phyloP scores from a whole-genome alignment of 1,284 basidiomycete genomes.

The Gomphus bonarii region DNA sequence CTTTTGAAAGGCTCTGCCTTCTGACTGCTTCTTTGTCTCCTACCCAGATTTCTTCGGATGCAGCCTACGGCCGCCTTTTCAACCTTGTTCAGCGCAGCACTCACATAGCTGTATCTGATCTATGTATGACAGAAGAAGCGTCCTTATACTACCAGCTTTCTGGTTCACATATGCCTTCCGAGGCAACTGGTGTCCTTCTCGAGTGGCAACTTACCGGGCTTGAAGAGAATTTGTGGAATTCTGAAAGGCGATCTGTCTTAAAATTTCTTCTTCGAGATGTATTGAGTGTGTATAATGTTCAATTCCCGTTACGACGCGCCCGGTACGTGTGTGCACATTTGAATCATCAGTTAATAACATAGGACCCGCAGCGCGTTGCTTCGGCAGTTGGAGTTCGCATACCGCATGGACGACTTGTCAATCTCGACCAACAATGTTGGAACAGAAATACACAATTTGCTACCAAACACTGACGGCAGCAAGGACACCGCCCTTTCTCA shows the following conservation, averaged over 20 bases:
- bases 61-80: conserved; percentile 41
- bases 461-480: conserved; percentile 26
- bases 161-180: conserved; percentile 15
- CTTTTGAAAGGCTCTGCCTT: conserved; percentile 33
- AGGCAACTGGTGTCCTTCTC: conserved; percentile 42
- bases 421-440: background rate
- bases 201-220: conserved; percentile 50
- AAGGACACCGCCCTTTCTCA: conserved; percentile 29
- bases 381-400: conserved; percentile 2
- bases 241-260: conserved; percentile 32
- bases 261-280: conserved; percentile 36
- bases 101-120: conserved; percentile 52
- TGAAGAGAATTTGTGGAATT: conserved; percentile 44
- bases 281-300: conserved; percentile 35
- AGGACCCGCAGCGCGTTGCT: background rate
- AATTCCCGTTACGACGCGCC: conserved; percentile 44
- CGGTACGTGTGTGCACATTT: conserved; percentile 19
- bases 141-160: conserved; percentile 28
- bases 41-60: conserved; percentile 26
- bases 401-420: background rate
- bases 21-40: conserved; percentile 22
- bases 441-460: conserved; percentile 2
- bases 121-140: conserved; percentile 38
- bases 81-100: conserved; percentile 54
- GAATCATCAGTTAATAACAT: background rate